These are phyloP conservation scores for Eutrema heterophyllum DNA, from an alignment of 345 rosid species.

Conservation along the genomic window DNA sequence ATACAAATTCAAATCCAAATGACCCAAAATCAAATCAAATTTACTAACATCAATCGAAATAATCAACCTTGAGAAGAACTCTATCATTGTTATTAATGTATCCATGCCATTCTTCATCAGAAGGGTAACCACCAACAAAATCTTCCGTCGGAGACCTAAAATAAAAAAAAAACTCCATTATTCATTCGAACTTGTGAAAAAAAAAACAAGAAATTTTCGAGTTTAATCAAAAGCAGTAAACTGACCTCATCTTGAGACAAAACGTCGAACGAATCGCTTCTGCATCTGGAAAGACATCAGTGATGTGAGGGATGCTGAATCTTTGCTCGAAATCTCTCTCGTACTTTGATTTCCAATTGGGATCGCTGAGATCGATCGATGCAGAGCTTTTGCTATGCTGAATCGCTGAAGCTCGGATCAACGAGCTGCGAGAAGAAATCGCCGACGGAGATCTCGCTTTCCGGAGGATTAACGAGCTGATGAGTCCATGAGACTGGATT, in stretches of 20 bases:
- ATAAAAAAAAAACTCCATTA: background rate
- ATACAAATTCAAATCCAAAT: too few relatives aligned
- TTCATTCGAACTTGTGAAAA: background rate
- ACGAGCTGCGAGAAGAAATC: constrained; percentile 1
- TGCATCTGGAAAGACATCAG: constrained; percentile 64
- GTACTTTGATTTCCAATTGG: constrained; percentile 67
- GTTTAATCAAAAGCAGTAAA: background rate
- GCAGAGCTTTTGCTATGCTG: background rate
- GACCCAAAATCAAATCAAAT: background rate
- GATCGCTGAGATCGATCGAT: constrained; percentile 63
- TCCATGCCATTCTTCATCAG: constrained; percentile 96
- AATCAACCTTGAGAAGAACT: constrained; percentile 81
- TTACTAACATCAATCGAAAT: background rate
- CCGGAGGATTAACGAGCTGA: constrained; percentile 26
- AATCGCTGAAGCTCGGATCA: constrained; percentile 6
- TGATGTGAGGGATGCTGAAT: constrained; percentile 75
- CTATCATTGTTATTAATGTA: constrained; percentile 86
- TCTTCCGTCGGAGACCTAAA: constrained; percentile 65
- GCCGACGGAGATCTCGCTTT: constrained; percentile 21
- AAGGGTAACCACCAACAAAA: constrained; percentile 74
- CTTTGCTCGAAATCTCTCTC: constrained; percentile 67
- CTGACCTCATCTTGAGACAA: constrained; percentile 81
- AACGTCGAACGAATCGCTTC: constrained; percentile 74
- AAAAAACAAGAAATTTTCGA: background rate
- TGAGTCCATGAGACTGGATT: constrained; percentile 21